These are phyloP conservation scores for Didymellaceae sp. DNA, from an alignment of 2,329 filamentous ascomycete species.

Conservation along the genomic window DNA sequence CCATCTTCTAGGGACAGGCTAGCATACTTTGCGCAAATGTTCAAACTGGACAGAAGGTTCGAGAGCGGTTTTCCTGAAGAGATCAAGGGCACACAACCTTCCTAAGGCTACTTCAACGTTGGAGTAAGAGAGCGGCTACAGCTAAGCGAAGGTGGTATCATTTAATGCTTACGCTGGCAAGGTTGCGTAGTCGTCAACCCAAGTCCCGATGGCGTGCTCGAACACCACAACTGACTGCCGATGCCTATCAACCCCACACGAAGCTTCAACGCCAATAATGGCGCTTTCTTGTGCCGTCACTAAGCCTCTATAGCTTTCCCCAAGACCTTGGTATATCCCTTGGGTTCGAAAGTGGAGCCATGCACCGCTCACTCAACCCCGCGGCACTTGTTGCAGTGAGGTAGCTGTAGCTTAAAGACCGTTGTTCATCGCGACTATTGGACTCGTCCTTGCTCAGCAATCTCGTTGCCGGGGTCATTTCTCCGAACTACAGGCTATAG, in stretches of 20 bases:
- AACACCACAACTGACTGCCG: slow-evolving; percentile 7
- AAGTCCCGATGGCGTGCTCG: slow-evolving; percentile 33
- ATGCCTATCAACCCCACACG: slow-evolving; percentile 16
- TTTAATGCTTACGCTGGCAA: slow-evolving; percentile 1
- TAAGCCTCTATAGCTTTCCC: slow-evolving; percentile 18
- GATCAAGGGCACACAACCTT: no score
- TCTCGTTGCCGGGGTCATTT: neutral
- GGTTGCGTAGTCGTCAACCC: slow-evolving; percentile 25
- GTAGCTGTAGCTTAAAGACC: neutral
- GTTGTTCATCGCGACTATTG: no score
- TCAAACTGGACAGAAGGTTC: no score
- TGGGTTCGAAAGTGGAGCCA: neutral
- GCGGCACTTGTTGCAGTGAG: slow-evolving; percentile 2
- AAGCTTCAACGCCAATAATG: slow-evolving; percentile 24
- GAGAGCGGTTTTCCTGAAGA: no score
- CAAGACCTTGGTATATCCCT: slow-evolving; percentile 14
- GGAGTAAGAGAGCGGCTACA: neutral
- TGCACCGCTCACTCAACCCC: slow-evolving; percentile 8
- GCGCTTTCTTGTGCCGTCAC: slow-evolving; percentile 16
- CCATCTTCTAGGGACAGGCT: no score
- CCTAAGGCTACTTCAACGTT: neutral
- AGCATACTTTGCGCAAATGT: no score
- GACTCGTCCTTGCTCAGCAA: neutral
- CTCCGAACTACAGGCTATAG: neutral
- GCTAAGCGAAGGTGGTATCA: slow-evolving; percentile 1